Evolutionary conservation across 2,329 filamentous ascomycete genomes (phyloP), one percentile per base, ranked within the genome.

Genomic region (Diaporthe humulicola): DNA sequence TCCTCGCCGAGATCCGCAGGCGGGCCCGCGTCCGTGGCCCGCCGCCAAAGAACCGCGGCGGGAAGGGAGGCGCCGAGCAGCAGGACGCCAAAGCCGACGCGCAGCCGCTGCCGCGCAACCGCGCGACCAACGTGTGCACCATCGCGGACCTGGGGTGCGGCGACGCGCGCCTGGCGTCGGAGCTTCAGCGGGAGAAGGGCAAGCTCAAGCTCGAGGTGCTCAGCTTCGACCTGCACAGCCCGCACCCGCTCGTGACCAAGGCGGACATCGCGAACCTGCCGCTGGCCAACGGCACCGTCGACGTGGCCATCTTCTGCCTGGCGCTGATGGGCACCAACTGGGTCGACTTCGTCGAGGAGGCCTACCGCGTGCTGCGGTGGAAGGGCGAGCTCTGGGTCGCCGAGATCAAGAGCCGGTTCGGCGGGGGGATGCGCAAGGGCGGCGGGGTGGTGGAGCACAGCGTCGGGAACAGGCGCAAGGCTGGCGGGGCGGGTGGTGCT

Each of bases 301-400:
- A 99, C 83, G 89, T 99, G 7, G 94, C 94, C 66, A 93, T 99
- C 78, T 98, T 98, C 87, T 99, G 97, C 84, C 90, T 99, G 42
- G 97, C 96, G 67, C 90, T 99, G 75, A 99, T 99, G 97, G 97
- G 97, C 81, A 99, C 97, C 73, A 99, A 99, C 86, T 99, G 97
- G 96, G 90, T 98, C 71, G 93, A 95, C 79, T 98, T 99, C 83
- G 90, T 99, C 80, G 97, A 98, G 85, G 97, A 99, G 86, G 96
- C 96, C 19, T 98, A 95, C 87, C 93, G 97, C 71, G 89, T 98
- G 70, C 89, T 99, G 76, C 93, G 95, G 81, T 96, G 95, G 90
- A 96, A 97, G 81, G 97, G 97, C 78, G 97, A 99, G 87, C 92
- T 98, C 71, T 99, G 97, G 97, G 91, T 99, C 70, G 94, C 95